These are phyloP conservation scores for Lachnellula willkommii DNA, from an alignment of 2,329 filamentous ascomycete species.

Conservation along the genomic window DNA sequence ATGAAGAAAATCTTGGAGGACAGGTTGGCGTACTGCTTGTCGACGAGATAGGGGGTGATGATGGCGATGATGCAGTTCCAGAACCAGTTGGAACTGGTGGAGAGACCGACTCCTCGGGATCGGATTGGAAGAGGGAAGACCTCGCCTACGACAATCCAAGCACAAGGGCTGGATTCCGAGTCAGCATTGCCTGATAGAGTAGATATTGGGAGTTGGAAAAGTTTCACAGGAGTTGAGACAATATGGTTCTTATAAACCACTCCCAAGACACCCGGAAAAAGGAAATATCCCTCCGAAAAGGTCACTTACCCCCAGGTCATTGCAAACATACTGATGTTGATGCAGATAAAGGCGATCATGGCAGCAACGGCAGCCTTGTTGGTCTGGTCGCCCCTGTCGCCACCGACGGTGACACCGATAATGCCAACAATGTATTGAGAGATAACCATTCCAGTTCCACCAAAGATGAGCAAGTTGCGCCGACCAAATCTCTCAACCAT, in stretches of 20 bases:
- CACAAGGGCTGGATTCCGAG: conserved; percentile 50
- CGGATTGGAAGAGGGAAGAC: conserved; percentile 87
- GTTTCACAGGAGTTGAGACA: conserved; percentile 45
- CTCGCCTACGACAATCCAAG: conserved; percentile 82
- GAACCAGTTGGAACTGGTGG: conserved; percentile 86
- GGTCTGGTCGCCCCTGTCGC: conserved; percentile 41
- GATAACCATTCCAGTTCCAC: conserved; percentile 75
- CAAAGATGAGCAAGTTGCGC: conserved; percentile 71
- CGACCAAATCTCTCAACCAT: conserved; percentile 78
- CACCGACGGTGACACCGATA: conserved; percentile 58
- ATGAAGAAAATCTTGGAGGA: conserved; percentile 72
- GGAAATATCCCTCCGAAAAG: no score
- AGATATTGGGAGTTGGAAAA: conserved; percentile 50
- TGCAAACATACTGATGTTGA: conserved; percentile 92
- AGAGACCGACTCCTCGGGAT: conserved; percentile 78
- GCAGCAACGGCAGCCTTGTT: conserved; percentile 54
- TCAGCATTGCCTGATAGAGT: conserved; percentile 36
- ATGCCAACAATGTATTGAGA: conserved; percentile 85
- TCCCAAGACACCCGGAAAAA: no score
- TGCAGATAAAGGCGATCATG: conserved; percentile 82
- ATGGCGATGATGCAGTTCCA: conserved; percentile 80
- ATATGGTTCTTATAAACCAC: neutral
- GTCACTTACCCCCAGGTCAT: conserved; percentile 67
- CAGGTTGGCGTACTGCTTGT: conserved; percentile 64
- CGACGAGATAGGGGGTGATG: conserved; percentile 71